Evolutionary conservation across 2,329 filamentous ascomycete species (phyloP), one percentile per base, ranked within the genome.

Genomic region (Cladorrhinum sp.): DNA sequence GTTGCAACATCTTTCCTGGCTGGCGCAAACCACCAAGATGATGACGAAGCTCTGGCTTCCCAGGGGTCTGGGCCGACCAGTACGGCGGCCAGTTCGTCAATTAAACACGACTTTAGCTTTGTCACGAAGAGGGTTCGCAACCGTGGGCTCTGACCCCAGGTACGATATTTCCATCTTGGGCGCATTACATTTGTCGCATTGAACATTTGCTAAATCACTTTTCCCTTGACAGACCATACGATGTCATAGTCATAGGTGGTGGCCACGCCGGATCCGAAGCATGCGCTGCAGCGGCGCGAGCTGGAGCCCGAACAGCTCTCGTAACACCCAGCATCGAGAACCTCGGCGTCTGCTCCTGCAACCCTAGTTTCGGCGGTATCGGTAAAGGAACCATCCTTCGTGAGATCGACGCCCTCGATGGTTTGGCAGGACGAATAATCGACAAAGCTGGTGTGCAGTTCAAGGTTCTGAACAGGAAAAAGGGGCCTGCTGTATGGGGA

Each of bases 401-500:
- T 48, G 95, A 99, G 75, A 88, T 99, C 29, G 95, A 99, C 77
- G 95, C 95, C 0, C 81, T 99, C 62, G 95, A 98, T 71, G 95
- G 95, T 0, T 79, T 99, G 20, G 89, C 92, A 0, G 93, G 92
- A 0, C 85, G 91, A 36, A 88, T 97, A 22, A 92, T 96, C 61
- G 95, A 99, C 77, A 93, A 95, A 73, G 90, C 95, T 2, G 95
- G 92, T 5, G 85, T 97, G n/a, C 93, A 97, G 73, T 99, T 98
- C 74, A 87, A 91, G 64, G 83, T 96, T 18, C 75, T 99, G 70
- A 99, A 99, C 74, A 81, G 86, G 55, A 90, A 85, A 65, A 98
- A 98, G 72, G 95, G 95, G 0, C 92, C 93, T 4, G 95, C 95
- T 2, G 95, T 99, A 24, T 99, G 95, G 95, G 95, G 95, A 10